These are phyloP conservation scores for Claviceps sp. DNA, from an alignment of 2,329 filamentous ascomycete species.

Conservation along the genomic window DNA sequence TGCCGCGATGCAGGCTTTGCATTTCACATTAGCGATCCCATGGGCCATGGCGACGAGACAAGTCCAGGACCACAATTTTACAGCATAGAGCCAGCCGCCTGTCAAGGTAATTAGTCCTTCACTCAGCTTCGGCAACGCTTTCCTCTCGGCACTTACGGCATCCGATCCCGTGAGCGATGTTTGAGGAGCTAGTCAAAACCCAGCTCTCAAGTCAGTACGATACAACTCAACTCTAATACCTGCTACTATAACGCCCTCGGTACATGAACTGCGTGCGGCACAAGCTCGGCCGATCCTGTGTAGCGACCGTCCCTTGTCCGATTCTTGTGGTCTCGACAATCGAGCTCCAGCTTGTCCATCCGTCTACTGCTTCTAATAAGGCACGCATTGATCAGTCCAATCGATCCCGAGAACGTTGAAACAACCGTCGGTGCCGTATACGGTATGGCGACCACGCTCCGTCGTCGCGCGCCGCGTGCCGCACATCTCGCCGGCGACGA, in stretches of 20 bases:
- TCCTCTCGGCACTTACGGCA: neutral
- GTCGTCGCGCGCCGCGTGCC: slow-evolving; percentile 18
- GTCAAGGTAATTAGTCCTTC: neutral
- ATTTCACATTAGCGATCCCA: neutral
- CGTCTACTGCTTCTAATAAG: neutral
- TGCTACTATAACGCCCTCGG: neutral
- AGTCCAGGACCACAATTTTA: too few relatives aligned
- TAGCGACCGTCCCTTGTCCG: neutral
- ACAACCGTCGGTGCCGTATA: neutral
- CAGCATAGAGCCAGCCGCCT: neutral
- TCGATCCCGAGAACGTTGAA: neutral
- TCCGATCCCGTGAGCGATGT: neutral
- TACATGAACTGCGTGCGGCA: neutral
- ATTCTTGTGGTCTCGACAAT: neutral
- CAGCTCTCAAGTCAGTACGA: neutral
- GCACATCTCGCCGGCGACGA: slow-evolving; percentile 11
- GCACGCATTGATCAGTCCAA: neutral
- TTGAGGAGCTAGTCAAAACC: neutral
- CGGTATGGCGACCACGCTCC: slow-evolving; percentile 17
- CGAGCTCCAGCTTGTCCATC: neutral
- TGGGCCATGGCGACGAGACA: too few relatives aligned
- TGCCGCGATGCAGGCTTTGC: neutral
- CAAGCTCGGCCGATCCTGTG: neutral
- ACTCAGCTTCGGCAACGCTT: neutral
- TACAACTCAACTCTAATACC: too few relatives aligned